phyloP scores from a whole-genome alignment of 2,329 filamentous ascomycete genomes.

The Metarhizium guizhouense region DNA sequence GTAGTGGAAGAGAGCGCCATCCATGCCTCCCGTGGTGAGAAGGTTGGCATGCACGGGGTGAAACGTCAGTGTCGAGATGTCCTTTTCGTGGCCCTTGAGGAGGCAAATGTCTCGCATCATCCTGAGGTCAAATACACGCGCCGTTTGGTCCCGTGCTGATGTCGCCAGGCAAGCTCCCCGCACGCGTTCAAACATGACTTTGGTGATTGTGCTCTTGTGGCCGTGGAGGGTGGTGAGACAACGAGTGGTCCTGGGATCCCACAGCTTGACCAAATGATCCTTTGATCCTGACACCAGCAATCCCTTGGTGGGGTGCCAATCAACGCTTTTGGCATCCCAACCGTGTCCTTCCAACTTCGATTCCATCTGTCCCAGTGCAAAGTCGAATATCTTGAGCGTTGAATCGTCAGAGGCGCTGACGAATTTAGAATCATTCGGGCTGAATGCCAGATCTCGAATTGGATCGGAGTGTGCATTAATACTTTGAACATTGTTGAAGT shows the following conservation, averaged over 20 bases:
- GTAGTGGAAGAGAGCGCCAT: slow-evolving; percentile 87
- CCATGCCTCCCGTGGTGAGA: slow-evolving; percentile 81
- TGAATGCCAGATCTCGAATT: slow-evolving; percentile 85
- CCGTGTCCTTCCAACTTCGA: slow-evolving; percentile 83
- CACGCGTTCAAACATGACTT: slow-evolving; percentile 80
- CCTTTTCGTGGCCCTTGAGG: slow-evolving; percentile 90
- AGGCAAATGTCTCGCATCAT: slow-evolving; percentile 98
- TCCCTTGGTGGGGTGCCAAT: slow-evolving; percentile 96
- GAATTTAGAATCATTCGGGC: slow-evolving; percentile 90
- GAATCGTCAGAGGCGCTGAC: slow-evolving; percentile 94
- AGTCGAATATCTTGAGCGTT: slow-evolving; percentile 91
- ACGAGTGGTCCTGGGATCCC: slow-evolving; percentile 88
- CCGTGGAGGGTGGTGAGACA: slow-evolving; percentile 91
- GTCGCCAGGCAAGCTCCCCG: slow-evolving; percentile 82
- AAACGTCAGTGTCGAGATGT: slow-evolving; percentile 87
- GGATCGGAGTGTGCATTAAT: slow-evolving; percentile 86
- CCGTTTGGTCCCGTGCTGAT: slow-evolving; percentile 85
- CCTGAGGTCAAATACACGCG: slow-evolving; percentile 85
- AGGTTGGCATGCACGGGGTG: slow-evolving; percentile 87
- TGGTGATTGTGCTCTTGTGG: slow-evolving; percentile 95
- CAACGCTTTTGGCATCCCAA: slow-evolving; percentile 94
- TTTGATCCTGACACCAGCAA: slow-evolving; percentile 93
- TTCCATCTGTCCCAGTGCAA: slow-evolving; percentile 77
- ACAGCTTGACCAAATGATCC: slow-evolving; percentile 93
- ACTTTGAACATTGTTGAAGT: slow-evolving; percentile 97